These are phyloP conservation scores for Thelonectria blattea DNA, from an alignment of 2,329 filamentous ascomycete species.

Conservation along the genomic window DNA sequence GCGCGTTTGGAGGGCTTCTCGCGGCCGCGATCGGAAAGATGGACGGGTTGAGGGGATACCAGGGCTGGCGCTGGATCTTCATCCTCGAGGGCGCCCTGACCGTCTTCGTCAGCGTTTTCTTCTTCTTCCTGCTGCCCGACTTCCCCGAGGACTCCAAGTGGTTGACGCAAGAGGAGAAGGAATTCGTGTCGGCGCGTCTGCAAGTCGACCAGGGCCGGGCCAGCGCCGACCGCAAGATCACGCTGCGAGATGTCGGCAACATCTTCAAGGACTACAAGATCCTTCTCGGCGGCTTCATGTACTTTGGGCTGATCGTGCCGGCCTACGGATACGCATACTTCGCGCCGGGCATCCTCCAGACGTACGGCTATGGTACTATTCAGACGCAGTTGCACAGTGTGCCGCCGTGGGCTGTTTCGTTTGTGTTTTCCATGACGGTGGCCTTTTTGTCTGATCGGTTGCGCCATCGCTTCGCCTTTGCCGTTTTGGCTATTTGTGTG, in stretches of 20 bases:
- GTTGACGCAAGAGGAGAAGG: conserved; percentile 72
- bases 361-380: conserved; percentile 67
- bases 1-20: conserved; percentile 85
- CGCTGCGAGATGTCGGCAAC: conserved; percentile 60
- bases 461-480: conserved; percentile 77
- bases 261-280: conserved; percentile 79
- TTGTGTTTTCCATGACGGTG: conserved; percentile 77
- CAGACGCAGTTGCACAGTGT: conserved; percentile 64
- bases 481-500: conserved; percentile 70
- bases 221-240: conserved; percentile 67
- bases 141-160: conserved; percentile 79
- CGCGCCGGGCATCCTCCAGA: conserved; percentile 72
- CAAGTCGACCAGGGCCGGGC: conserved; percentile 72
- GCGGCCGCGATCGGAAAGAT: conserved; percentile 91
- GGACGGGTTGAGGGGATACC: conserved; percentile 71
- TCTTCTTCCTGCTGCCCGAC: conserved; percentile 73
- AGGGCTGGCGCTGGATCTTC: conserved; percentile 83
- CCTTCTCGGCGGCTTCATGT: conserved; percentile 78
- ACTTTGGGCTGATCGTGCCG: conserved; percentile 79
- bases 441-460: conserved; percentile 75
- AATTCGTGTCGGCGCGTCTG: conserved; percentile 70
- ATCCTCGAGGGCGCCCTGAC: conserved; percentile 76
- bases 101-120: conserved; percentile 63
- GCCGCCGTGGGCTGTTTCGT: conserved; percentile 70
- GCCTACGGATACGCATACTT: conserved; percentile 83